Conservation (phyloP, 805 yeast genomes). For the Hanseniaspora pseudoguilliermondii region DNA sequence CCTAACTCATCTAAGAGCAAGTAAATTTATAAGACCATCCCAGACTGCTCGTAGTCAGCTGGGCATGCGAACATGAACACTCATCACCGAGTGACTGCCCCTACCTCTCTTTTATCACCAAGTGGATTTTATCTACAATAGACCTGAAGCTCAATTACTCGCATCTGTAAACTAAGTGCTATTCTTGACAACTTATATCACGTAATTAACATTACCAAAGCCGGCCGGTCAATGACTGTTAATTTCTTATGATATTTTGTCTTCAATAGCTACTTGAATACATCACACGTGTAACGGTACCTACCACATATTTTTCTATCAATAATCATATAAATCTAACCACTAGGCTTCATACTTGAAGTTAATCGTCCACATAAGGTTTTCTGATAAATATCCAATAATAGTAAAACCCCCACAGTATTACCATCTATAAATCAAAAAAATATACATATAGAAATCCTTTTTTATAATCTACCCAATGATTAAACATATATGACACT, state of each 20-base stretch:
- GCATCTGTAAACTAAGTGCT: neutral
- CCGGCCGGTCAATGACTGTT: constrained; percentile 1
- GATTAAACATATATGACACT: neutral
- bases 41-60: neutral
- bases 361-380: neutral
- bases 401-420: neutral
- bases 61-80: neutral
- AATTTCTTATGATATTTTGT: neutral
- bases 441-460: neutral
- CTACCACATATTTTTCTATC: neutral
- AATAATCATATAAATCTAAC: neutral
- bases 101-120: neutral
- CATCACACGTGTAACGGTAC: neutral
- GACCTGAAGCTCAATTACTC: neutral
- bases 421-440: neutral
- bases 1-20: neutral
- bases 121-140: neutral
- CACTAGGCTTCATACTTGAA: neutral
- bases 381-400: neutral
- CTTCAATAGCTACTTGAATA: neutral
- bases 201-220: neutral
- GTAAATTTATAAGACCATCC: neutral
- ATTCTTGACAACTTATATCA: neutral
- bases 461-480: neutral
- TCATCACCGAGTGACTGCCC: neutral